These are phyloP conservation scores for Solanum tarijense DNA, from an alignment of 257 asterid genomes.

Conservation along the genomic window DNA sequence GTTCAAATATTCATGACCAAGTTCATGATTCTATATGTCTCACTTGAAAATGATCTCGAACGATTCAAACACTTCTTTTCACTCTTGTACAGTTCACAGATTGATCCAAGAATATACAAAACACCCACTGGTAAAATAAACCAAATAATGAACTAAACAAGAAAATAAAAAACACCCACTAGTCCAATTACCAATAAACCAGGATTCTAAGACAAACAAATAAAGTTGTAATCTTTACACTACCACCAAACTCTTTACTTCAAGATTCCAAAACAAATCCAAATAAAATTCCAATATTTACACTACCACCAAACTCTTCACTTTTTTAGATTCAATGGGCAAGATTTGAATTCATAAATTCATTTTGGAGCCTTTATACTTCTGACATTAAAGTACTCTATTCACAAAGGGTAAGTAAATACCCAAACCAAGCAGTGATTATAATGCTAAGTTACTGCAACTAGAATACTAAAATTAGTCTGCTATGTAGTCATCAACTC, in stretches of 20 bases:
- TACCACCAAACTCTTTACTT: neutral
- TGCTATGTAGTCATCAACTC: no score
- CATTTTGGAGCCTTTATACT: no score
- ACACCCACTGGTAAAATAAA: no score
- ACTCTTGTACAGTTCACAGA: conserved; percentile 25
- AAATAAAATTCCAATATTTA: neutral
- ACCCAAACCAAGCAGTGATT: no score
- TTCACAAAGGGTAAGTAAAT: no score
- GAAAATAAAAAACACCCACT: no score
- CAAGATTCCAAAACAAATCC: neutral
- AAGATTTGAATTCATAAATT: neutral
- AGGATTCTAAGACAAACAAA: neutral
- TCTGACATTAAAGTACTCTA: no score
- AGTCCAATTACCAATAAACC: no score
- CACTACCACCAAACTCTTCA: neutral
- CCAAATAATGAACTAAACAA: neutral
- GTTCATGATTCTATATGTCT: conserved; percentile 4
- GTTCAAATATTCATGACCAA: no score
- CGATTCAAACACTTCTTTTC: conserved; percentile 47
- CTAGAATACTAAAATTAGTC: no score
- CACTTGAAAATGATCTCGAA: conserved; percentile 29
- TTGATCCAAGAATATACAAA: conserved; percentile 1
- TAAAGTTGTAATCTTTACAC: neutral
- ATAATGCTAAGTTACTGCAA: no score
- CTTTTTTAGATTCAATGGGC: neutral